Evolutionary conservation across 305 asterid genomes (phyloP).

Genomic region (Fraxinus floribunda): DNA sequence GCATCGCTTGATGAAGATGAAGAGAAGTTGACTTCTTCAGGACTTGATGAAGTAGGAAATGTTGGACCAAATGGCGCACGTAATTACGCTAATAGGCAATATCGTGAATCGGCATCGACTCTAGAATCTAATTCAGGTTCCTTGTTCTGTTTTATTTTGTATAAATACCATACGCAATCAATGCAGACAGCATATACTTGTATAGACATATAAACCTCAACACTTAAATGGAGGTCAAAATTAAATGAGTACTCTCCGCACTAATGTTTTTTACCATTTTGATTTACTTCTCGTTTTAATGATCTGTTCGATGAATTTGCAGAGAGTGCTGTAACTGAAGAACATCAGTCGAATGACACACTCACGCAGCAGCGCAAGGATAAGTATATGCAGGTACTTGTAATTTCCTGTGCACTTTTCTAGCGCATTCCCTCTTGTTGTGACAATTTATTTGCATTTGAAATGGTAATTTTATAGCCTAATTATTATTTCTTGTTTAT

Average conservation of each 20-base stretch:
- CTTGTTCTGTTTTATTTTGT: conserved; percentile 6
- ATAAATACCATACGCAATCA: neutral
- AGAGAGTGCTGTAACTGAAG: conserved; percentile 65
- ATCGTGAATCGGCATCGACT: conserved; percentile 60
- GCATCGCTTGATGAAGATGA: conserved; percentile 71
- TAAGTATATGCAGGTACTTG: conserved; percentile 40
- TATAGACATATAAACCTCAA: neutral
- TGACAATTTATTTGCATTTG: neutral
- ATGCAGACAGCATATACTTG: neutral
- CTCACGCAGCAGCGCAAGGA: conserved; percentile 32
- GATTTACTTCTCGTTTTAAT: neutral
- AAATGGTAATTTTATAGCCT: neutral
- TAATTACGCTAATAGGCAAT: conserved; percentile 42
- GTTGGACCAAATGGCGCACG: conserved; percentile 28
- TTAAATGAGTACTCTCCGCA: conserved; percentile 1
- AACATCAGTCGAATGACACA: conserved; percentile 30
- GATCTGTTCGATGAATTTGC: conserved; percentile 27
- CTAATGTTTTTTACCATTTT: neutral
- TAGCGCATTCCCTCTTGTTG: neutral
- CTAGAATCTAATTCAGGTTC: conserved; percentile 58
- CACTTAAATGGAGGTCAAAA: neutral
- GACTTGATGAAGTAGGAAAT: conserved; percentile 50
- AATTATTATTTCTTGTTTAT: conserved; percentile 2
- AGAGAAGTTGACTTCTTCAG: conserved; percentile 47
- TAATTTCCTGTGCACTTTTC: neutral